phyloP scores from a whole-genome alignment of 2,329 filamentous ascomycete genomes.

The Dothiorella sarmentorum region DNA sequence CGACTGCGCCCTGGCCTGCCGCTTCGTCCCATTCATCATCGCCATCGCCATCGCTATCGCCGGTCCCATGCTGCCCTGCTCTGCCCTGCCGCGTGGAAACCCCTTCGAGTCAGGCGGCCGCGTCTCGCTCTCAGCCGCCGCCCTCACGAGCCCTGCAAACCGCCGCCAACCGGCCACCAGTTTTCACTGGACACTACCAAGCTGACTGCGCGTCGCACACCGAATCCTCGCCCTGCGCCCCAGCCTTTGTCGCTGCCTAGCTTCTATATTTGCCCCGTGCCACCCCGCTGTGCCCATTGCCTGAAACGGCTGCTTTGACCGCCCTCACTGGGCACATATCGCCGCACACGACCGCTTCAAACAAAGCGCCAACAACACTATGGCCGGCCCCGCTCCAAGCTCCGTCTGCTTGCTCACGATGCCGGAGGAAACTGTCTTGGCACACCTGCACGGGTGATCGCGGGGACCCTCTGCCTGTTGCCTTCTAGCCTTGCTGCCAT shows the following conservation, averaged over 20 bases:
- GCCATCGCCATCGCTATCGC: too few species aligned
- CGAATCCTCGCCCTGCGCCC: not conserved
- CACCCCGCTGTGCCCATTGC: not conserved
- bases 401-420: not conserved
- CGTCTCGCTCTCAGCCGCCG: too few species aligned
- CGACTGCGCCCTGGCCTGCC: too few species aligned
- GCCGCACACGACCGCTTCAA: not conserved
- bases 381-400: not conserved
- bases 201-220: not conserved
- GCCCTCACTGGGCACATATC: too few species aligned
- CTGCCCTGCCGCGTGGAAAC: too few species aligned
- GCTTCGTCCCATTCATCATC: too few species aligned
- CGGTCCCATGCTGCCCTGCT: too few species aligned
- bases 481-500: not conserved
- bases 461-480: not conserved
- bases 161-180: not conserved
- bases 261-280: not conserved
- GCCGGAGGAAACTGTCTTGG: not conserved
- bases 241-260: not conserved
- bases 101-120: too few species aligned
- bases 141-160: not conserved
- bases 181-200: not conserved
- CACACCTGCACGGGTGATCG: not conserved
- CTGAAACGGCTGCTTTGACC: not conserved
- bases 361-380: not conserved